Base-by-base conservation (phyloP, 2,329 filamentous ascomycete genomes). In the Ampelomyces quisqualis region DNA sequence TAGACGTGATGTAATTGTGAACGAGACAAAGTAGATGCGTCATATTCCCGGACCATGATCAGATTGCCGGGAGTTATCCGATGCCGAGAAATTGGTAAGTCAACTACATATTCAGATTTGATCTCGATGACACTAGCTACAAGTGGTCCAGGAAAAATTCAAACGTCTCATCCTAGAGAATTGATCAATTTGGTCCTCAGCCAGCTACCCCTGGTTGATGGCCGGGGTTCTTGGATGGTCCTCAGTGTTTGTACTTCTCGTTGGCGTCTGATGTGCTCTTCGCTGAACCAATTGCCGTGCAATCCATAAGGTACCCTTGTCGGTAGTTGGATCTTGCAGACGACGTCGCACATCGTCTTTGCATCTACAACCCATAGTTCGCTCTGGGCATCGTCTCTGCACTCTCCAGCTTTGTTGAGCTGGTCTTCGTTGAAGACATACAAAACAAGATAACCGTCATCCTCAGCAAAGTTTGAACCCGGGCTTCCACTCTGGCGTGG, bases 311-410 rank as follows among this genome's bases (percentile, higher is more conserved):
- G 83, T 1, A 88, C 82, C 9, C 84, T 67, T 51, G 85, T 82
- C 2, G 82, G 83, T 22, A 88, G 65, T 14, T 67, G 64, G 3
- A 88, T 72, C 43, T 72, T 75, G 5, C 76, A 79, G 3, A 85
- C 73, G 0, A 87, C 70, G 3, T 79, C 72, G 17, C 60, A 71
- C 83, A 88, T 87, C 2, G 72, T 71, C 45, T 60, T 75, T 0
- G 83, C 84, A 54, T 87, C 77, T 20, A 88, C 73, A 10, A 87
- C 71, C 84, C 84, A 88, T 0, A 88, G 68, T 61, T 88, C 83
- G 21, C 78, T 82, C 1, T 65, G 62, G 0, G 70, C 62, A 1
- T 53, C 42, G 7, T 49, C 41, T n/a, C 42, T 53, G 37, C 76
- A 79, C 26, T 74, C 66, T 0, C 76, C 79, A 0, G 65, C 40